Evolutionary conservation across 495 filamentous ascomycete species (phyloP).

Genomic region (Penicillium fimorum): DNA sequence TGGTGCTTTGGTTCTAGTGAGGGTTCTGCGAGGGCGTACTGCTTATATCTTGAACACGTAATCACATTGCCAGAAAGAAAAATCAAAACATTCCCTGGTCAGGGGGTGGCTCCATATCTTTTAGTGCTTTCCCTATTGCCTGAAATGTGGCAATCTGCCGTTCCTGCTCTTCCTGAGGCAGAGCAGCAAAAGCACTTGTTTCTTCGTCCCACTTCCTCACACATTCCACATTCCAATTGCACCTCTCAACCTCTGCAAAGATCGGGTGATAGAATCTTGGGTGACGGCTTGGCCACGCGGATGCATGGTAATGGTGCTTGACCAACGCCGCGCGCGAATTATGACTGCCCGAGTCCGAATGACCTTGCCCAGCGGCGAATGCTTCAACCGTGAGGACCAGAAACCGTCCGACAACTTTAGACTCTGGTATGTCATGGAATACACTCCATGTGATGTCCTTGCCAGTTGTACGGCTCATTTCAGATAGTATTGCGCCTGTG

Average conservation of each 20-base stretch:
- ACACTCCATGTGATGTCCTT: constrained; percentile 48
- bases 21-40: not conserved
- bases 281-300: constrained; percentile 57
- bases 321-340: constrained; percentile 55
- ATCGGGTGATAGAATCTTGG: constrained; percentile 59
- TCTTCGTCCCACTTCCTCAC: constrained; percentile 57
- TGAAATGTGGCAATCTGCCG: constrained; percentile 38
- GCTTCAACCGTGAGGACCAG: constrained; percentile 62
- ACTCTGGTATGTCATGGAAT: constrained; percentile 59
- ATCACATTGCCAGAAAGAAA: not conserved
- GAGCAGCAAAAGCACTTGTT: constrained; percentile 45
- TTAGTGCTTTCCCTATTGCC: constrained; percentile 11
- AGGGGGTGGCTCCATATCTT: constrained; percentile 4
- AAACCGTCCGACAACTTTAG: constrained; percentile 53
- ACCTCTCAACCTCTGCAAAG: constrained; percentile 61
- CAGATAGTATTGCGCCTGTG: constrained; percentile 56
- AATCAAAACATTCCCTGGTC: not conserved
- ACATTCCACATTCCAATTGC: constrained; percentile 62
- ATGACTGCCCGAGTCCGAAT: constrained; percentile 64
- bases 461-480: constrained; percentile 47
- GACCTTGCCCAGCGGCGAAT: constrained; percentile 63
- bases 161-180: constrained; percentile 48
- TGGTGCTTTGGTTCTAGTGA: constrained; percentile 11
- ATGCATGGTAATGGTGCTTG: constrained; percentile 64
- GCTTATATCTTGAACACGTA: constrained; percentile 1